Percentiles rank a stretch among this genome's conserved stretches.
phyloP scores from a whole-genome alignment of 139 green algal species.

The Chloropicon primus region DNA sequence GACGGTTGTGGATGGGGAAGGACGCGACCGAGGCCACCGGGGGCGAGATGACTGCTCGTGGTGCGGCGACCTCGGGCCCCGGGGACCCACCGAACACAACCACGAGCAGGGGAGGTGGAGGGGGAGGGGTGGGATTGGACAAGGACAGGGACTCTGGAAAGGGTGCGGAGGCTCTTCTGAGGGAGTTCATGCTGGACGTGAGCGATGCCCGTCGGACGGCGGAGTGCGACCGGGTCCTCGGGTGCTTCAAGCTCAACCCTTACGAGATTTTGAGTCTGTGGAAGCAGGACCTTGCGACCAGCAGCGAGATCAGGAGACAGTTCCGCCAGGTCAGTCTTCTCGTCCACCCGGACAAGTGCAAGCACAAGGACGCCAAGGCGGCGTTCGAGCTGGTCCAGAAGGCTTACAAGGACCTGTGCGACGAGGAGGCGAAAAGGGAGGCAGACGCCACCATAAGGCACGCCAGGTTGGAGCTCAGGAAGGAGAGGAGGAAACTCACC shows the following conservation, averaged over 20 bases:
- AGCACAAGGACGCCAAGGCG: conserved; percentile 48
- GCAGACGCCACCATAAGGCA: not conserved
- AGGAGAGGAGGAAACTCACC: not conserved
- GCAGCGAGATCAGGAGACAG: conserved; percentile 63
- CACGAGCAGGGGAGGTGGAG: too few relatives aligned
- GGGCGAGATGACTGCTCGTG: too few relatives aligned
- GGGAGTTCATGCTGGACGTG: not conserved
- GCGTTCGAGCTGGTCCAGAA: conserved; percentile 72
- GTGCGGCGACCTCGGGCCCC: too few relatives aligned
- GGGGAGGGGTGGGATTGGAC: too few relatives aligned
- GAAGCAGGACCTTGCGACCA: conserved; percentile 44
- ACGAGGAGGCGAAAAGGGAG: conserved; percentile 6
- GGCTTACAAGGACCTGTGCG: conserved; percentile 44
- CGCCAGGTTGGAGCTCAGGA: not conserved
- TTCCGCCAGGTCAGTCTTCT: conserved; percentile 68
- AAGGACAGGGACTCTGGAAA: too few relatives aligned
- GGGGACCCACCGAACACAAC: too few relatives aligned
- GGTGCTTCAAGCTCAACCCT: conserved; percentile 91
- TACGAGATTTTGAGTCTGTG: conserved; percentile 81
- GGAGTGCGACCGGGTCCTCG: conserved; percentile 49
- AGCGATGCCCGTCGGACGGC: not conserved
- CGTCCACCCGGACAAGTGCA: conserved; percentile 67
- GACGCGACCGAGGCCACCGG: too few relatives aligned
- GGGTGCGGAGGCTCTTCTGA: not conserved
- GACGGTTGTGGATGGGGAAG: too few relatives aligned